These are phyloP conservation scores for Phenoliferia sp. DNA, from an alignment of 1,284 basidiomycete species.

Conservation along the genomic window DNA sequence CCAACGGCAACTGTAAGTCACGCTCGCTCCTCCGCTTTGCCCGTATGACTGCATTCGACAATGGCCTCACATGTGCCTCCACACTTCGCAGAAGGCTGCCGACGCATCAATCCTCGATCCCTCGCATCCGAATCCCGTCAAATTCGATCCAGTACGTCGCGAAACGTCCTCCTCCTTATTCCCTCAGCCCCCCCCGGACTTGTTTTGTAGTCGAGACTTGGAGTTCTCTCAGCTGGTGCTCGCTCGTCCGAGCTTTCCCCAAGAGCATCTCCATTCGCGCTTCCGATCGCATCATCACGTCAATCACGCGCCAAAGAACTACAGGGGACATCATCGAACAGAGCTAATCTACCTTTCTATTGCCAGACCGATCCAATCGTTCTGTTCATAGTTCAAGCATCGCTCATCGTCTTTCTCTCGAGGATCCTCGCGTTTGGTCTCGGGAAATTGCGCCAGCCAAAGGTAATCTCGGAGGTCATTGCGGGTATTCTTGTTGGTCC, in stretches of 20 bases:
- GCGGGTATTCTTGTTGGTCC: constrained; percentile 44
- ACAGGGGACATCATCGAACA: neutral
- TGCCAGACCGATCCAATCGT: constrained; percentile 21
- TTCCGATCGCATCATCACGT: too few relatives aligned
- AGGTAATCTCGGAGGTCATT: constrained; percentile 47
- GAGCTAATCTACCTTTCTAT: neutral
- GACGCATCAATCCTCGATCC: constrained; percentile 30
- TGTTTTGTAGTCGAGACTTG: too few relatives aligned
- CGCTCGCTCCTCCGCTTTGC: neutral
- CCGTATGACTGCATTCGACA: neutral
- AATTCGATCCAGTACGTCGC: constrained; percentile 16
- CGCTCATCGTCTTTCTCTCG: constrained; percentile 44
- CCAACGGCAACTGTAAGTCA: neutral
- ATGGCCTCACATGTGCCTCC: neutral
- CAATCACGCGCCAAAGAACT: neutral
- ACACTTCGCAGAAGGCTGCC: neutral
- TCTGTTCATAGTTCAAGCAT: constrained; percentile 38
- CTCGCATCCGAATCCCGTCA: constrained; percentile 14
- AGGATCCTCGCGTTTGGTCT: constrained; percentile 41
- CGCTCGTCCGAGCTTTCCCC: too few relatives aligned
- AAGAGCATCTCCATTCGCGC: too few relatives aligned
- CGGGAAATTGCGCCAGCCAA: constrained; percentile 41
- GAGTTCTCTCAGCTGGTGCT: too few relatives aligned
- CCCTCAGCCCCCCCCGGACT: too few relatives aligned
- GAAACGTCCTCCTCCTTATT: too few relatives aligned